Evolutionary conservation across 345 rosid species (phyloP), one percentile per base, ranked within the genome.

Genomic region (Eucalyptus cloeziana): DNA sequence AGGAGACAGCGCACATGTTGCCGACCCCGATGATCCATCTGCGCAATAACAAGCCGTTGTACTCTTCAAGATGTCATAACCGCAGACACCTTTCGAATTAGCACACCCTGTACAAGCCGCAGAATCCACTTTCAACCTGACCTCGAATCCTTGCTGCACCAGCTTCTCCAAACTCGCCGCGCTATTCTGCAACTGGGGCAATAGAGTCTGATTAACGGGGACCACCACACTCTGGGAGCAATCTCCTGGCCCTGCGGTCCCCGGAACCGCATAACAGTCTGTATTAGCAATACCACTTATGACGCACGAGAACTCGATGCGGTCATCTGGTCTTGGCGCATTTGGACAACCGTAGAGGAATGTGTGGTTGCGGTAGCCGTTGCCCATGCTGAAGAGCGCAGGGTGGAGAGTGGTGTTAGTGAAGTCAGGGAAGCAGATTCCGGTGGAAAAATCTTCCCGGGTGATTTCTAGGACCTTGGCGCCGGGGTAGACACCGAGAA

Each of bases 381-480:
- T 6, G 43, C 16, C 89, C 71, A 37, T 22, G 24, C 86, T 86
- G 22, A 90, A 90, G 37, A 90, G 15, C 4, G 22, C 21, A 8
- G 91, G 85, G 86, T 86, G 87, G 17, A 90, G 81, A 14, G 92
- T 92, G 19, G 91, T 90, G 91, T 91, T 91, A 44, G 25, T 6
- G 56, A 88, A 87, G 8, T 27, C 11, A 5, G 89, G 88, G 3
- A 87, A 54, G 67, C 94, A 93, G 45, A 91, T 56, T 22, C 89
- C 89, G 7, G 25, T 19, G 8, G 31, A 13, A 87, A 79, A 89
- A 52, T 93, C 94, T 14, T 88, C 33, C 87, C 92, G 91, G 5
- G 89, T 86, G n/a, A 91, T 45, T n/a, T 25, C 45, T 24, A 96
- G 76, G 81, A 31, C 37, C 86, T 62, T 6, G 7, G 91, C 19